phyloP scores from a whole-genome alignment of 2,329 filamentous ascomycete species.

The Fusarium tuaranense region DNA sequence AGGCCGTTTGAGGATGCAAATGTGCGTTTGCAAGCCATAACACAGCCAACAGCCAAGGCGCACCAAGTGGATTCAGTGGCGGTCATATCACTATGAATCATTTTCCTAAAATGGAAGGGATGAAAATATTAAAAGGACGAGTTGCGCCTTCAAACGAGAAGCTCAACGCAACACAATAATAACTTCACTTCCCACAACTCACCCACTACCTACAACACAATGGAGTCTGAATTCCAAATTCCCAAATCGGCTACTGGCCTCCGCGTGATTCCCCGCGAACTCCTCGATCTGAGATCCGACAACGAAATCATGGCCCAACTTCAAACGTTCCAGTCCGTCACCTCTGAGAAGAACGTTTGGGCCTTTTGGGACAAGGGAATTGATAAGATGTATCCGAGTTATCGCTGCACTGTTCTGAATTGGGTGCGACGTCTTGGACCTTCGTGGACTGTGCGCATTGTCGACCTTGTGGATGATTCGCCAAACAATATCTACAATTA shows the following conservation, averaged over 20 bases:
- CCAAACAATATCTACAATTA: slow-evolving; percentile 53
- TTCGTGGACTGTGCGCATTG: slow-evolving; percentile 55
- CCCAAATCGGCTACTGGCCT: slow-evolving; percentile 22
- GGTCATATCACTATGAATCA: background rate
- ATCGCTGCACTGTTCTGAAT: slow-evolving; percentile 52
- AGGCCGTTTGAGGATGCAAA: background rate
- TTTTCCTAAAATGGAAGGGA: background rate
- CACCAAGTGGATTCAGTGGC: background rate
- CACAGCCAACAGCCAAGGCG: background rate
- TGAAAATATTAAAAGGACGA: background rate
- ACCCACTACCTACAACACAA: background rate
- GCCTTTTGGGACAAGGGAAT: slow-evolving; percentile 58
- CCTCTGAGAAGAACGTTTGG: slow-evolving; percentile 59
- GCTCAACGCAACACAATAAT: background rate
- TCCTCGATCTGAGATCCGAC: slow-evolving; percentile 46
- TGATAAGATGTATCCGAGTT: slow-evolving; percentile 51
- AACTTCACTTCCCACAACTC: no score
- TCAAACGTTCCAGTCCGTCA: slow-evolving; percentile 45
- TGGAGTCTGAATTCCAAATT: slow-evolving; percentile 15
- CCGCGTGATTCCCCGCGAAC: background rate
- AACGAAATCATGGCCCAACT: slow-evolving; percentile 48
- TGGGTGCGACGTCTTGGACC: slow-evolving; percentile 56
- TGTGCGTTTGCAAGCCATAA: background rate
- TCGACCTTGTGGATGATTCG: slow-evolving; percentile 51
- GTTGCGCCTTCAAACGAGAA: background rate